A percentile compares a stretch with the other conserved stretches of the same genome.
Evolutionary conservation across 2,329 filamentous ascomycete species (phyloP).

Genomic region (Aspergillus udagawae): DNA sequence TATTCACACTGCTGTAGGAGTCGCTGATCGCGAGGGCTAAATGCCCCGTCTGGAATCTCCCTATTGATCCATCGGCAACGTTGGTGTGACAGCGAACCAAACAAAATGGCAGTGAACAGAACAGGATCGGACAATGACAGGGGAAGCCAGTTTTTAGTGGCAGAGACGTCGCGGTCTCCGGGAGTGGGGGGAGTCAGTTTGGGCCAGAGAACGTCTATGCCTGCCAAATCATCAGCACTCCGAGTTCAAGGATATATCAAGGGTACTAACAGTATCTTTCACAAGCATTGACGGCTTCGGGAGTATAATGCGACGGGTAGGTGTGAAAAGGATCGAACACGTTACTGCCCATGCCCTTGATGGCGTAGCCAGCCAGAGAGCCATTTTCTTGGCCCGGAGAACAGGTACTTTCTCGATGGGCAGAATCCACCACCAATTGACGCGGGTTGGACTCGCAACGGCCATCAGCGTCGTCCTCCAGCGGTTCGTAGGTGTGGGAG

Average conservation of each 20-base stretch:
- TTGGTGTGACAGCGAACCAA: slow-evolving; percentile 29
- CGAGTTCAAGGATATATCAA: not conserved
- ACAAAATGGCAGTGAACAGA: slow-evolving; percentile 30
- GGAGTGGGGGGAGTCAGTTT: slow-evolving; percentile 18
- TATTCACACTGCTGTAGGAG: slow-evolving; percentile 24
- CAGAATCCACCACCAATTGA: not conserved
- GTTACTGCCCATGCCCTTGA: slow-evolving; percentile 19
- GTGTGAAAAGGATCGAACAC: slow-evolving; percentile 27
- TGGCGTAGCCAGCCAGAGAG: slow-evolving; percentile 1
- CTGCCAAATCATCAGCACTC: slow-evolving; percentile 5
- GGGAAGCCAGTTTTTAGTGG: slow-evolving; percentile 25
- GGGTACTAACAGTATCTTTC: slow-evolving; percentile 25
- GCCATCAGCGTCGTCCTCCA: not conserved
- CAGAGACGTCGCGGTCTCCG: not conserved
- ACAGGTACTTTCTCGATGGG: not conserved
- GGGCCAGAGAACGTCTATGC: slow-evolving; percentile 26
- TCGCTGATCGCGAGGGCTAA: slow-evolving; percentile 20
- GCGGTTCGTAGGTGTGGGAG: not conserved
- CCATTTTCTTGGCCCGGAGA: not conserved
- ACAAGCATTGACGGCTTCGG: slow-evolving; percentile 20
- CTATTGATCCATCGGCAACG: slow-evolving; percentile 27
- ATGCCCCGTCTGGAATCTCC: slow-evolving; percentile 17
- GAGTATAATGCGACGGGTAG: slow-evolving; percentile 18
- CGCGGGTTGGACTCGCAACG: not conserved
- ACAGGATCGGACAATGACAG: slow-evolving; percentile 25